phyloP scores from a whole-genome alignment of 768 basidiomycete species.

The Lentinula raphanica region DNA sequence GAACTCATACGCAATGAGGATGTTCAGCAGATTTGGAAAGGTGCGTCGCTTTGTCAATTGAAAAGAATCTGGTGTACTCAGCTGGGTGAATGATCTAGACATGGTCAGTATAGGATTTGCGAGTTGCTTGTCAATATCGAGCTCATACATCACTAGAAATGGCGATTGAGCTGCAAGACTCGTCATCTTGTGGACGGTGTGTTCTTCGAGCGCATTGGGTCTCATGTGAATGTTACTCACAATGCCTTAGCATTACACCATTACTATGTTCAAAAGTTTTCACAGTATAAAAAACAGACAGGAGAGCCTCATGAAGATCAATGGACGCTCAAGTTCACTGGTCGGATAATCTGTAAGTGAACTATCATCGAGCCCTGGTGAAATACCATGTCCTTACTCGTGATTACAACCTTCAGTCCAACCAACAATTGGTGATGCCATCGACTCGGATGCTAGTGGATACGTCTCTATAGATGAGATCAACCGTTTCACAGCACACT shows the following conservation, averaged over 20 bases:
- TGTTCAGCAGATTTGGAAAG: constrained; percentile 17
- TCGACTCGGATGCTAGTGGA: constrained; percentile 21
- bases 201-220: neutral
- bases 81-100: constrained; percentile 6
- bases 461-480: constrained; percentile 20
- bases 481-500: constrained; percentile 18
- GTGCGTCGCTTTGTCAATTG: constrained; percentile 7
- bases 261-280: constrained; percentile 12
- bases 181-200: constrained; percentile 19
- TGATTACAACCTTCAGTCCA: constrained; percentile 13
- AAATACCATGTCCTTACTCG: neutral
- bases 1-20: constrained; percentile 20
- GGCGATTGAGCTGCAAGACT: constrained; percentile 20
- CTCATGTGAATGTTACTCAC: neutral
- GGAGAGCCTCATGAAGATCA: constrained; percentile 13
- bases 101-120: constrained; percentile 14
- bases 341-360: constrained; percentile 19
- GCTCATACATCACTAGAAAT: constrained; percentile 12
- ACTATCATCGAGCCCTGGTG: neutral
- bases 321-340: constrained; percentile 20
- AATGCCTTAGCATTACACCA: constrained; percentile 12
- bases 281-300: constrained; percentile 4
- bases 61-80: neutral
- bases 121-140: neutral
- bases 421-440: constrained; percentile 19